Evolutionary conservation across 169 alveolate species (phyloP), one percentile per base, ranked within the genome.

Genomic region (Cryptosporidium meleagridis): DNA sequence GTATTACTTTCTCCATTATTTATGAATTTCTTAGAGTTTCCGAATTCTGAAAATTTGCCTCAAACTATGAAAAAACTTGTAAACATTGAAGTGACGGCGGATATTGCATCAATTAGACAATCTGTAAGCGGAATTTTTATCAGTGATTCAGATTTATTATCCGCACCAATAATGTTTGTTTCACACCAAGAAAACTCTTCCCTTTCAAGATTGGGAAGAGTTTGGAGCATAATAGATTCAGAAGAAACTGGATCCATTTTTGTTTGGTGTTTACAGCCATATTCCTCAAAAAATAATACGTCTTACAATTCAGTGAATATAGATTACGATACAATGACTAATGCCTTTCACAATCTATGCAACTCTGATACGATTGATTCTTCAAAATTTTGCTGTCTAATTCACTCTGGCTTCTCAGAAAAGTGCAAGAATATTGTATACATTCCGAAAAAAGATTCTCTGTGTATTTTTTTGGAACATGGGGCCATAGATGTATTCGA

Each of bases 211-310:
- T 45, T 80, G 39, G 89, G 89, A 0, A 80, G 45, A 80, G 89
- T 80, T 62, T 80, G 89, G 89, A 80, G 89, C 44, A 80, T 80
- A 18, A 80, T 80, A 9, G 89, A 80, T n/a, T 9, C 89, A 21
- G 89, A 80, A 23, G 89, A 80, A 37, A 39, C 75, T 26, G 89
- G 89, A 6, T 61, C 14, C 12, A 45, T 62, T 26, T 80, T 41
- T 62, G 45, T 62, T 6, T 80, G 89, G 89, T 29, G 70, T 41
- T 26, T 80, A 65, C 67, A 23, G 18, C 52, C 89, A 1, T 14
- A 33, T 39, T 29, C 37, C 33, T 14, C 41, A 16, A 48, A 48
- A 12, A 58, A 23, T 31, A 58, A 23, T 31, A 33, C 21, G 12
- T n/a, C 45, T n/a, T 37, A 39, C 31, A 26, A 26, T 2, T 72